Percentiles rank a stretch among this genome's conserved stretches.
Conservation (phyloP, 1,284 basidiomycete species). For the Trametes sp. region DNA sequence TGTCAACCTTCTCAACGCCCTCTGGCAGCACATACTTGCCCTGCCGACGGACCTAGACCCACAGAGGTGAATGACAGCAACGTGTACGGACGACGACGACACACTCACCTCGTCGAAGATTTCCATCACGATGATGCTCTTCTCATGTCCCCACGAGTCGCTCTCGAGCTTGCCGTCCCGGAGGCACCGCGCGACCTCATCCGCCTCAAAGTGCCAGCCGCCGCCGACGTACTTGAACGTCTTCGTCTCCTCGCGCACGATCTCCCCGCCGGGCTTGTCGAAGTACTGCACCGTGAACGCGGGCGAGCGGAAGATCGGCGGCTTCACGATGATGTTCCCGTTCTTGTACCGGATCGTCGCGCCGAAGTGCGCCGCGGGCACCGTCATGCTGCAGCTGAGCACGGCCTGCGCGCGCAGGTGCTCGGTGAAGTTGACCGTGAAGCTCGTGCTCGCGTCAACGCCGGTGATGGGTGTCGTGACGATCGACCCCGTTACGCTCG, state of each 20-base stretch:
- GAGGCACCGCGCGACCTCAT: conserved; percentile 85
- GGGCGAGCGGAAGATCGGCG: conserved; percentile 70
- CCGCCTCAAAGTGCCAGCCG: conserved; percentile 82
- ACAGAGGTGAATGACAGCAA: not conserved
- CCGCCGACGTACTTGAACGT: conserved; percentile 63
- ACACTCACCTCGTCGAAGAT: conserved; percentile 80
- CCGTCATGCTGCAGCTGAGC: conserved; percentile 68
- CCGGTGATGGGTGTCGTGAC: conserved; percentile 79
- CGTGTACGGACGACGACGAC: no score
- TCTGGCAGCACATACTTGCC: conserved; percentile 55
- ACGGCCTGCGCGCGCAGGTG: conserved; percentile 69
- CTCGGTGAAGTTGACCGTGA: conserved; percentile 74
- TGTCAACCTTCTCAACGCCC: conserved; percentile 51
- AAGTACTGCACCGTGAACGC: conserved; percentile 71
- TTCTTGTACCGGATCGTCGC: conserved; percentile 73
- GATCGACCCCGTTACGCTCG: conserved; percentile 65
- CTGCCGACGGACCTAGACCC: conserved; percentile 59
- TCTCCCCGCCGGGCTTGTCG: conserved; percentile 57
- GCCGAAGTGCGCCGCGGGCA: conserved; percentile 52
- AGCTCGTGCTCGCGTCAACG: conserved; percentile 83
- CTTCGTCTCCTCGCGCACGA: conserved; percentile 61
- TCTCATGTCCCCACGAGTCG: conserved; percentile 75
- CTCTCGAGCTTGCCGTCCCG: conserved; percentile 81
- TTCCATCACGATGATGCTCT: conserved; percentile 80
- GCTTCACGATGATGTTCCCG: conserved; percentile 67